A percentile compares a stretch with the other conserved stretches of the same genome.
Conservation (phyloP, 1,284 basidiomycete species). For the Papiliotrema fonsecae region DNA sequence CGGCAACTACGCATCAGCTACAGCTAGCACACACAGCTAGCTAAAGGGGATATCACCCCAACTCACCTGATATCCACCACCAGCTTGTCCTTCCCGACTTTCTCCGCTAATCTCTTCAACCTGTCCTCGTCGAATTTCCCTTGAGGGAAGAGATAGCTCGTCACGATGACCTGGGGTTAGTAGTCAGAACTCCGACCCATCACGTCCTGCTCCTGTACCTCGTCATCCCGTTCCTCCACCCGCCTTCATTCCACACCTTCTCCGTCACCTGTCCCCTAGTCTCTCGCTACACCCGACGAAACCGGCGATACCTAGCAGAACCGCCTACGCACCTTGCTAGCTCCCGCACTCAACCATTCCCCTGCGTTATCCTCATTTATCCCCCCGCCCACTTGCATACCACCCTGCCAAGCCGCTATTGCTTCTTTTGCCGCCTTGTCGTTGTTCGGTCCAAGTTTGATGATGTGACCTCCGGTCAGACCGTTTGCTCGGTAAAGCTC, state of each 20-base stretch:
- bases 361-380: conserved; percentile 76
- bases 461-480: conserved; percentile 86
- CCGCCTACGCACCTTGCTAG: conserved; percentile 68
- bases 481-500: conserved; percentile 65
- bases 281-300: background rate
- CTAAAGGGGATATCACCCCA: background rate
- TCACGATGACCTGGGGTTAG: conserved; percentile 77
- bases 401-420: conserved; percentile 74
- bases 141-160: conserved; percentile 86
- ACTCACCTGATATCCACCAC: conserved; percentile 90
- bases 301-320: background rate
- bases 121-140: conserved; percentile 72
- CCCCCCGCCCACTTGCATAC: conserved; percentile 89
- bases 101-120: conserved; percentile 60
- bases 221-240: background rate
- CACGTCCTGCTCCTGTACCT: too few species aligned
- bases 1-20: conserved; percentile 64
- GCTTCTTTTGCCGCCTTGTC: conserved; percentile 81
- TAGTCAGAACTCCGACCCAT: too few species aligned
- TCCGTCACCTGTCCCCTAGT: background rate
- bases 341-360: conserved; percentile 82
- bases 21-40: background rate
- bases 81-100: conserved; percentile 76
- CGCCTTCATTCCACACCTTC: background rate
- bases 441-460: conserved; percentile 87